Evolutionary conservation across 2,329 filamentous ascomycete species (phyloP).

Genomic region (Fusarium duplospermum): DNA sequence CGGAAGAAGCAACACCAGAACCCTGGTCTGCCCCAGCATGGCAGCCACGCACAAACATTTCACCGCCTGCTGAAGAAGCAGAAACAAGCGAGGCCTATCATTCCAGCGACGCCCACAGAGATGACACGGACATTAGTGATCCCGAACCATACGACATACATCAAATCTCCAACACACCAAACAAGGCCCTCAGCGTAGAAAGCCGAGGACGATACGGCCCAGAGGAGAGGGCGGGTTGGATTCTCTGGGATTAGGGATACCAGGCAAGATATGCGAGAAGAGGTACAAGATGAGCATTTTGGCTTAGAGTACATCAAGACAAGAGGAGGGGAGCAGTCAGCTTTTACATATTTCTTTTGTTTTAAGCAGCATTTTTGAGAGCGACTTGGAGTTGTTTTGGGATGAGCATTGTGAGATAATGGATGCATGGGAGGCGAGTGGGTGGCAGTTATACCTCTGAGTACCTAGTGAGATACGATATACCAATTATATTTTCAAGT

Average conservation of each 20-base stretch:
- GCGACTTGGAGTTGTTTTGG: neutral
- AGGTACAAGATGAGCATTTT: neutral
- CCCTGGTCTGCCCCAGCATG: conserved; percentile 14
- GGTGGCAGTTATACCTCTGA: neutral
- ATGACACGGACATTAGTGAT: conserved; percentile 51
- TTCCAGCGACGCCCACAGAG: conserved; percentile 47
- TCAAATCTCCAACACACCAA: conserved; percentile 9
- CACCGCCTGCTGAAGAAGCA: conserved; percentile 45
- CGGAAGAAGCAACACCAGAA: conserved; percentile 20
- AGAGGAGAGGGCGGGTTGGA: conserved; percentile 35
- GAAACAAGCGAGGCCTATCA: conserved; percentile 49
- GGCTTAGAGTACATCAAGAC: neutral
- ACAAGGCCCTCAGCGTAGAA: conserved; percentile 10
- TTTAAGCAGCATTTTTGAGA: neutral
- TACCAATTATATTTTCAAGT: neutral
- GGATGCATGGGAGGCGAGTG: neutral
- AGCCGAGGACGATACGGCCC: conserved; percentile 9
- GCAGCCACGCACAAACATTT: conserved; percentile 20
- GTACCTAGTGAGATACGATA: neutral
- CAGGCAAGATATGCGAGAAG: neutral
- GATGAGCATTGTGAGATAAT: neutral
- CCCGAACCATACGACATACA: conserved; percentile 44
- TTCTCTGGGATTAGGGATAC: conserved; percentile 34
- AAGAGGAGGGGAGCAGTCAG: neutral
- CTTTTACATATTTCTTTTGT: neutral